Conservation (phyloP, 805 yeast genomes). For the Priceomyces medius region DNA sequence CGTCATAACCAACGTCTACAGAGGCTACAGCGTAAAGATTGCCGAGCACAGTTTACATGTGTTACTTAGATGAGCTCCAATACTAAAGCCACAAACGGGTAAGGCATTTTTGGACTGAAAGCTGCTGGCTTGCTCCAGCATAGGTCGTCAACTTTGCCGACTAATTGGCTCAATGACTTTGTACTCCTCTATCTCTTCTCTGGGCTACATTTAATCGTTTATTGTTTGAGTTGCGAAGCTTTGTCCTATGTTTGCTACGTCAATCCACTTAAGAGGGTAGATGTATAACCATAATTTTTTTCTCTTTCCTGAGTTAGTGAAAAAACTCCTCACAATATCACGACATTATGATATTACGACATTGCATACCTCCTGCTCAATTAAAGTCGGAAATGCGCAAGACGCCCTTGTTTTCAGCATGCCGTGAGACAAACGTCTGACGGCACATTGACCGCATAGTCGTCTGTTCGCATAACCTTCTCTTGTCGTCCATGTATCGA, state of each 20-base stretch:
- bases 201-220: too few relatives aligned
- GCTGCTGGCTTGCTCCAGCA: too few relatives aligned
- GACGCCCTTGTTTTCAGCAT: not conserved
- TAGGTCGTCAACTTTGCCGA: too few relatives aligned
- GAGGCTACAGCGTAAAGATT: too few relatives aligned
- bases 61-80: too few relatives aligned
- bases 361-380: too few relatives aligned
- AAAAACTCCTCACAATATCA: not conserved
- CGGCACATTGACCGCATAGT: conserved; percentile 1
- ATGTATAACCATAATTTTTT: not conserved
- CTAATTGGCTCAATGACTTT: too few relatives aligned
- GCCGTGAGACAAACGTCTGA: not conserved
- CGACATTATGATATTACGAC: not conserved
- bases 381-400: not conserved
- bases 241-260: not conserved
- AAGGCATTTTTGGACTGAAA: too few relatives aligned
- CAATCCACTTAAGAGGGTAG: not conserved
- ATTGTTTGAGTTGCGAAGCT: not conserved
- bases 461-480: not conserved
- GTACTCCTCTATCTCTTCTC: too few relatives aligned
- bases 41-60: too few relatives aligned
- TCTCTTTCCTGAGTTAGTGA: not conserved
- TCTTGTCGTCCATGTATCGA: conserved; percentile 1
- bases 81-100: too few relatives aligned
- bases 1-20: too few relatives aligned